These are phyloP conservation scores for Plasmodium falciparum DNA, from an alignment of 169 alveolate genomes.

Conservation along the genomic window DNA sequence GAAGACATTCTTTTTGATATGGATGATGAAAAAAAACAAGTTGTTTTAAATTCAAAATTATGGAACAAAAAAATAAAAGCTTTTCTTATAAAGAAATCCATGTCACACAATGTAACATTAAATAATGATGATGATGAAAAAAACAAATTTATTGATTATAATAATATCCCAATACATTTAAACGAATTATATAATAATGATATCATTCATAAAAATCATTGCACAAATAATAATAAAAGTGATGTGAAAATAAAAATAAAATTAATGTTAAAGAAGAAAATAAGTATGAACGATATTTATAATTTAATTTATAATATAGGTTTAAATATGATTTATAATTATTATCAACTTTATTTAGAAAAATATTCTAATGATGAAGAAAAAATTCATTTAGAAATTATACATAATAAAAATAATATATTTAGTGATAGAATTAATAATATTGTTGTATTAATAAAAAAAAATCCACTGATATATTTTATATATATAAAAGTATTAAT, in stretches of 20 bases:
- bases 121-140: constrained; percentile 4
- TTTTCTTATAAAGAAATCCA: constrained; percentile 16
- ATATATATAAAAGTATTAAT: constrained; percentile 48
- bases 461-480: constrained; percentile 60
- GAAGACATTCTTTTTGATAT: constrained; percentile 30
- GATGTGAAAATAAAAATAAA: constrained; percentile 10
- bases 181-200: constrained; percentile 22
- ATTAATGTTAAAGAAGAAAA: constrained; percentile 23
- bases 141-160: constrained; percentile 1
- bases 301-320: constrained; percentile 52
- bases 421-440: constrained; percentile 71
- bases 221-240: not conserved
- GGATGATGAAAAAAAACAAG: constrained; percentile 32
- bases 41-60: constrained; percentile 24
- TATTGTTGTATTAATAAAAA: constrained; percentile 62
- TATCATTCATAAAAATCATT: not conserved
- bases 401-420: constrained; percentile 53
- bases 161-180: constrained; percentile 26
- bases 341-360: constrained; percentile 20
- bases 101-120: not conserved
- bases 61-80: constrained; percentile 69
- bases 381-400: constrained; percentile 52
- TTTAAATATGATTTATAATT: constrained; percentile 22
- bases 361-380: constrained; percentile 66
- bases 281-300: constrained; percentile 27